A percentile compares a stretch with the other conserved stretches of the same genome.
Conservation (phyloP, 306 rosid species). For the Dalbergia oliveri region DNA sequence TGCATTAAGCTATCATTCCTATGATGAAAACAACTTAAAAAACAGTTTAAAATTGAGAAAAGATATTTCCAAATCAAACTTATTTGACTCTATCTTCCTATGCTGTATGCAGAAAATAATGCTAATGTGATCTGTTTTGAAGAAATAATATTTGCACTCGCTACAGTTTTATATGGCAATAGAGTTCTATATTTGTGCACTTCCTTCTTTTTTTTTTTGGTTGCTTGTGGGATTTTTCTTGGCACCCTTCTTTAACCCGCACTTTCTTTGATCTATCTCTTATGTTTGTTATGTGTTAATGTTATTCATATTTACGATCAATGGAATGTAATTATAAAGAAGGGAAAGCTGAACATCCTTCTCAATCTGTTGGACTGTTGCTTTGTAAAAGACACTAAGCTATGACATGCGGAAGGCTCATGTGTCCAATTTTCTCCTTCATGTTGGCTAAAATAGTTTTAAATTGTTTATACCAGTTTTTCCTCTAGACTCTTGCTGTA, state of each 20-base stretch:
- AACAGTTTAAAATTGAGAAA: neutral
- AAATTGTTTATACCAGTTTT: constrained; percentile 20
- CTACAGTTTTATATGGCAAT: constrained; percentile 23
- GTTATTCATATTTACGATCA: neutral
- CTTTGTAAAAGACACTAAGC: constrained; percentile 7
- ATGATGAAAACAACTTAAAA: neutral
- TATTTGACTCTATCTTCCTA: neutral
- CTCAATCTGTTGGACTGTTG: constrained; percentile 1
- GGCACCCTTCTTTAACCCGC: neutral
- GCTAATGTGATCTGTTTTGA: constrained; percentile 20
- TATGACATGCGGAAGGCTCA: constrained; percentile 23
- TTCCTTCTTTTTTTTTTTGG: neutral
- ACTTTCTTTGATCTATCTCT: neutral
- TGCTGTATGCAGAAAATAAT: constrained; percentile 8
- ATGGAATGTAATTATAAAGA: constrained; percentile 10
- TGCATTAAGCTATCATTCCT: constrained; percentile 12
- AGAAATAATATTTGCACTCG: constrained; percentile 14
- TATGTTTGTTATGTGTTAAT: constrained; percentile 8
- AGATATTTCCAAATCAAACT: constrained; percentile 10
- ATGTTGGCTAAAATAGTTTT: constrained; percentile 28
- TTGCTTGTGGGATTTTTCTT: neutral
- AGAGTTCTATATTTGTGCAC: constrained; percentile 4
- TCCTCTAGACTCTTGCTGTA: constrained; percentile 10
- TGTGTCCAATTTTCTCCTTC: constrained; percentile 16
- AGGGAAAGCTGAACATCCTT: constrained; percentile 10